A percentile compares a stretch with the other conserved stretches of the same genome.
Evolutionary conservation across 352 stramenopile species (phyloP).

Genomic region (Phytophthora tentaculata): DNA sequence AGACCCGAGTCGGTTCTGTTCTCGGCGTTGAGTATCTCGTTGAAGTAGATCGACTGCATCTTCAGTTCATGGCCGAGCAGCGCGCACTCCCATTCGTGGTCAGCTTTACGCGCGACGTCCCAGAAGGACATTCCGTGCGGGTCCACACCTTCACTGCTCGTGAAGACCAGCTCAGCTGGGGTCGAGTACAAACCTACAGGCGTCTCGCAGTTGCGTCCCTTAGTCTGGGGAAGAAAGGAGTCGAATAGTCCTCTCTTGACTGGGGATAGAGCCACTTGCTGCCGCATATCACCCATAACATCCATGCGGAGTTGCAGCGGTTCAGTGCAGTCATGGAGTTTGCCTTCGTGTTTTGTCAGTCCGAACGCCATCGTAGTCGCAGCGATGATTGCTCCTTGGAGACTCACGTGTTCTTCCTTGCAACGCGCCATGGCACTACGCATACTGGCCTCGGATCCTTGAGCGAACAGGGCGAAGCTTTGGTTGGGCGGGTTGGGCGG

Average conservation of each 20-base stretch:
- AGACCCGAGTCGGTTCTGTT: conserved; percentile 38
- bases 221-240: conserved; percentile 10
- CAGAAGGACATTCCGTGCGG: conserved; percentile 49
- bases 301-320: conserved; percentile 58
- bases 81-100: conserved; percentile 51
- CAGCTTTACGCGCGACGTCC: conserved; percentile 56
- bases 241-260: conserved; percentile 26
- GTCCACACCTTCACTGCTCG: conserved; percentile 51
- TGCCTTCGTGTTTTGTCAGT: conserved; percentile 40
- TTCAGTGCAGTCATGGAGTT: conserved; percentile 32
- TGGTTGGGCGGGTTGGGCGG: conserved; percentile 42
- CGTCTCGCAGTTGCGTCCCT: conserved; percentile 18
- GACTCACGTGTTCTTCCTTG: conserved; percentile 43
- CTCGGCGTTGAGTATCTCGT: conserved; percentile 59
- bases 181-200: conserved; percentile 59
- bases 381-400: conserved; percentile 55
- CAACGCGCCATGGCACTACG: conserved; percentile 42
- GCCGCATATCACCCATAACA: conserved; percentile 53
- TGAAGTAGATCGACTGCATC: conserved; percentile 65
- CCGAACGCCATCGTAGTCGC: conserved; percentile 55
- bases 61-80: conserved; percentile 62
- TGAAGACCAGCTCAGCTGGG: conserved; percentile 53
- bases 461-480: conserved; percentile 56
- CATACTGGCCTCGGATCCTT: conserved; percentile 53
- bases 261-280: conserved; percentile 22